Conservation (phyloP, 2,329 filamentous ascomycete species). For the Zymoseptoria pseudotritici region DNA sequence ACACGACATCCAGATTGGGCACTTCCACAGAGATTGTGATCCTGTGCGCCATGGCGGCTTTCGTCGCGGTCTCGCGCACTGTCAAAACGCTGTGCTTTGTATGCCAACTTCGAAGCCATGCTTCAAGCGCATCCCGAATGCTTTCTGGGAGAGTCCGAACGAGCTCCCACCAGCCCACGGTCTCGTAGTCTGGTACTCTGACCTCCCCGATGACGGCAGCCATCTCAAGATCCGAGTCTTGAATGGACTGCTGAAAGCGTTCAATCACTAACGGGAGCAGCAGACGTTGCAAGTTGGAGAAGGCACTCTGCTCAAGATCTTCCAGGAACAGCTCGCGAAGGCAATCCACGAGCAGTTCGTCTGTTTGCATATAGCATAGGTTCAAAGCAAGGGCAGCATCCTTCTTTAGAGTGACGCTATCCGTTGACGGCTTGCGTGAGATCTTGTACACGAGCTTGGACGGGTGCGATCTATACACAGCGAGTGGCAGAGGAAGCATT, state of each 20-base stretch:
- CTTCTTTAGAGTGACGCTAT: slow-evolving; percentile 20
- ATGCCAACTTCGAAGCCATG: slow-evolving; percentile 53
- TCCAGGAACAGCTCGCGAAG: slow-evolving; percentile 40
- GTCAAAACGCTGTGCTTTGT: slow-evolving; percentile 27
- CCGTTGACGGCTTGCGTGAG: slow-evolving; percentile 42
- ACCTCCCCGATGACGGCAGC: slow-evolving; percentile 49
- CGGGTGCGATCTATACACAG: slow-evolving; percentile 74
- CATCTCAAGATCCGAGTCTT: slow-evolving; percentile 45
- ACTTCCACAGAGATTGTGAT: slow-evolving; percentile 89
- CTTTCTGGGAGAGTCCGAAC: slow-evolving; percentile 44
- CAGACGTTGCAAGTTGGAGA: slow-evolving; percentile 42
- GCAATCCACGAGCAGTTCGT: slow-evolving; percentile 58
- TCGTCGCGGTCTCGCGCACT: slow-evolving; percentile 18
- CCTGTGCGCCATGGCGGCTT: slow-evolving; percentile 33
- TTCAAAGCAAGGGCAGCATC: slow-evolving; percentile 53
- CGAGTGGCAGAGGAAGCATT: slow-evolving; percentile 38
- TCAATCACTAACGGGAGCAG: slow-evolving; percentile 45
- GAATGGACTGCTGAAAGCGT: slow-evolving; percentile 39
- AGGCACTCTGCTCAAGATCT: slow-evolving; percentile 42
- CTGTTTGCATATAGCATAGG: slow-evolving; percentile 67
- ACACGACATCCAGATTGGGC: slow-evolving; percentile 71
- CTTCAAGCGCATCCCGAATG: slow-evolving; percentile 37
- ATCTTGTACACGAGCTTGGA: slow-evolving; percentile 77
- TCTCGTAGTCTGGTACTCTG: slow-evolving; percentile 44
- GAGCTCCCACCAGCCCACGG: slow-evolving; percentile 47